Base-by-base conservation (phyloP, 2,329 filamentous ascomycete species). In the Kalaharituber pfeilii region DNA sequence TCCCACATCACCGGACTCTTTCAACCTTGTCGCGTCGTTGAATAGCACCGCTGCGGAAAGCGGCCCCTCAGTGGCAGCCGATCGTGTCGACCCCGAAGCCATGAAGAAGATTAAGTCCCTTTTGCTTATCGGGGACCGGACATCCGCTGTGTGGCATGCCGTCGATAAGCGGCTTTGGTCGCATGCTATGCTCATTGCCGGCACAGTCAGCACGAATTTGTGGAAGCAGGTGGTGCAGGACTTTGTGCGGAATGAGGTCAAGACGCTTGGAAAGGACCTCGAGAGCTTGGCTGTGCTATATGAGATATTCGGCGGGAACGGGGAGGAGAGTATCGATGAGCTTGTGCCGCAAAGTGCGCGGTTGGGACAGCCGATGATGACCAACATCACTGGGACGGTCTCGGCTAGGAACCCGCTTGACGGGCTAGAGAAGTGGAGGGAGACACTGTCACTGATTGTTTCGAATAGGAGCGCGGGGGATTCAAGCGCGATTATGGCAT, bases 201-300 rank as follows among this genome's bases (percentile, higher is more conserved):
- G 79, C 57, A 80, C 79, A 0, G 67, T 94, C 69, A 91, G 86
- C 1, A 73, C 84, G 49, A 84, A 86, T 22, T 73, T 93, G 2
- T 96, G 93, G 77, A 93, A 87, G 67, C 85, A 93, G 66, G 88
- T 98, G 25, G 80, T 87, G 0, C 87, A 94, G 64, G 91, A 98
- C 64, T 98, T 98, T 64, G 83, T 98, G 18, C 82, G 87, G 61
- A 88, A 93, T 64, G 91, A 98, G 67, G 86, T 98, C 53, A 93
- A 91, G 66, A 82, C 82, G 52, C 72, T 81, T 2, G 80, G 84
- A 1, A 79, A 81, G 53, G 62, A 58, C 3, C 87, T 87, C 52
- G 84, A 95, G 67, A 85, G 89, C 1, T 73, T 98, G 47, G 88
- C 89, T 27, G 86, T 89, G 0, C 71, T 98, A 2, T 98, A 98